Conservation (phyloP, 305 asterid genomes). For the Fraxinus sp. region DNA sequence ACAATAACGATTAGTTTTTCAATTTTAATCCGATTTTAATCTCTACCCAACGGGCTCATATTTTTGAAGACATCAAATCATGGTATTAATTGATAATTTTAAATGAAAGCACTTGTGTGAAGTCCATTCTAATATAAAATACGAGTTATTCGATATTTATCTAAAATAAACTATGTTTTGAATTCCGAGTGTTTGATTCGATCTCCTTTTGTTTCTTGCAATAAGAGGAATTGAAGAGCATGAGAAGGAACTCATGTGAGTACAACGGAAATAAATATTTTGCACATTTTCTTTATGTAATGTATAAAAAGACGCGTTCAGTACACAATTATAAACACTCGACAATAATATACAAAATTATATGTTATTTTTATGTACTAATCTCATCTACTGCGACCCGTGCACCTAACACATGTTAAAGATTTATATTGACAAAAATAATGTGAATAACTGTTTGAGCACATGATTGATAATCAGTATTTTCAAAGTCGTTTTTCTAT, state of each 20-base stretch:
- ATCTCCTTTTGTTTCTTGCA: neutral
- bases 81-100: neutral
- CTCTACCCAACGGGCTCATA: too few species aligned
- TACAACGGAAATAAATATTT: neutral
- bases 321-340: neutral
- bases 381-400: neutral
- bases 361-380: neutral
- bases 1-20: too few species aligned
- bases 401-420: neutral
- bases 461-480: too few species aligned
- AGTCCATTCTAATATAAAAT: neutral
- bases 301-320: neutral
- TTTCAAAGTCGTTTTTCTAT: too few species aligned
- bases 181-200: neutral
- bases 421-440: neutral
- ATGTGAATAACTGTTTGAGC: neutral
- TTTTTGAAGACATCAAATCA: neutral
- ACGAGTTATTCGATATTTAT: neutral
- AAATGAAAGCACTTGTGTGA: neutral
- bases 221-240: neutral
- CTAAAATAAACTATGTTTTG: neutral
- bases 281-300: neutral
- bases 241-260: neutral
- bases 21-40: too few species aligned
- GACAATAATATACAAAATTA: neutral